These are phyloP conservation scores for Ceratocystis cacaofunesta DNA, from an alignment of 2,329 filamentous ascomycete species.

Conservation along the genomic window DNA sequence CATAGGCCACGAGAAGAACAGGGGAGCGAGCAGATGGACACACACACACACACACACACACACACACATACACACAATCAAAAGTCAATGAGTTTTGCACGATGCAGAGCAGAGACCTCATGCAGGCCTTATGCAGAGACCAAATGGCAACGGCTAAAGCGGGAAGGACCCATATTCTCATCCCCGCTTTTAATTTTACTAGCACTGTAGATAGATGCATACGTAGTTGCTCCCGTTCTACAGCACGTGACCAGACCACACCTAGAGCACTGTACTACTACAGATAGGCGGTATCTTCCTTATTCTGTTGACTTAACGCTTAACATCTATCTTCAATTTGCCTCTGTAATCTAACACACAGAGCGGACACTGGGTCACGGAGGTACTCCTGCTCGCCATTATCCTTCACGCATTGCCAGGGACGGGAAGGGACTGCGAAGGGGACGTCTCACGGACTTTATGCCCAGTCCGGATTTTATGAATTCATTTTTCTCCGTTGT, in stretches of 20 bases:
- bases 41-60: neutral
- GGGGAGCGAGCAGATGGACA: too few species aligned
- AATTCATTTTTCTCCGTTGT: neutral
- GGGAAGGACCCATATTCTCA: neutral
- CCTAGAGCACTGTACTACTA: neutral
- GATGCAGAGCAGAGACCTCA: neutral
- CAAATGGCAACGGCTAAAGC: conserved; percentile 3
- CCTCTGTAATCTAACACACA: neutral
- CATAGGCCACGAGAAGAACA: neutral
- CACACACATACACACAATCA: neutral
- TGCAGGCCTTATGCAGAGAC: conserved; percentile 3
- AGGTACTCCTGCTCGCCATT: neutral
- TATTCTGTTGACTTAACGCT: neutral
- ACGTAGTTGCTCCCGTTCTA: neutral
- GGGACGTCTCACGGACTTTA: neutral
- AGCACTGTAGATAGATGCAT: neutral
- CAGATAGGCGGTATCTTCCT: neutral
- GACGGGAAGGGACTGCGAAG: neutral
- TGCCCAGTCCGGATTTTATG: neutral
- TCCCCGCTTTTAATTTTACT: neutral
- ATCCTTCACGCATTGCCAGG: too few species aligned
- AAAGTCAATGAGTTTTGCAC: neutral
- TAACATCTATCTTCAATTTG: too few species aligned
- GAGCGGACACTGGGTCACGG: neutral
- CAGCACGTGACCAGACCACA: neutral